Base-by-base conservation (phyloP, 169 alveolate species). In the Plasmodium billcollinsi region DNA sequence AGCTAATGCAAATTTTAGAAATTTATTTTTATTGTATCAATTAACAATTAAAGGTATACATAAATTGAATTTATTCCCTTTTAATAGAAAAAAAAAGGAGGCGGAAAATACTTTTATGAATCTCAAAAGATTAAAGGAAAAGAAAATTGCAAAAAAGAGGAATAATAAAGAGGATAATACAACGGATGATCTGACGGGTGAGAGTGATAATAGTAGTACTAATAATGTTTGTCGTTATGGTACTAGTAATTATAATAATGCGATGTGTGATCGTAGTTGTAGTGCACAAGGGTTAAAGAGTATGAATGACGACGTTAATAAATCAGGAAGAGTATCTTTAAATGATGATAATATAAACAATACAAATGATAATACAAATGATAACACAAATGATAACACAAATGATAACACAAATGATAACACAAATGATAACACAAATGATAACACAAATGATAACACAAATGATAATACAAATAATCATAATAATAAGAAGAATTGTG, bases 1-100 rank as follows among this genome's bases (percentile, higher is more conserved):
- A 39, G n/a, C 43, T 8, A 83, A 83, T 56, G 86, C 80, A 0
- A 83, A 83, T 83, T 83, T 69, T 43, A 52, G 91, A 26, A 83
- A 83, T 11, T 33, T 83, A 11, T 83, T 83, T 52, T 18, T 83
- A 9, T n/a, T 83, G 1, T 83, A 83, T 24, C 91, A 83, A 11
- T 74, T 83, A 3, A 83, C 91, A 1, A 83, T 83, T 20, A 85
- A 58, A 39, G 47, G 74, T 11, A 70, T 83, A 15, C 71, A 74
- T 14, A 5, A 71, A 14, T 33, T 83, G 3, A 24, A 83, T 39
- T 14, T 83, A 5, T 83, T 83, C 18, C 86, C 91, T 8, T 49
- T 14, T 43, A 26, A 33, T 8, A 5, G 45, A 4, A 33, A 33
- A 5, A 33, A 33, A 33, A 62, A 43, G 18, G 89, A 63, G 7